Percentiles rank a stretch among this genome's conserved stretches.
These are phyloP conservation scores for Halophytophthora batemanensis DNA, from an alignment of 352 stramenopile species.

Conservation along the genomic window DNA sequence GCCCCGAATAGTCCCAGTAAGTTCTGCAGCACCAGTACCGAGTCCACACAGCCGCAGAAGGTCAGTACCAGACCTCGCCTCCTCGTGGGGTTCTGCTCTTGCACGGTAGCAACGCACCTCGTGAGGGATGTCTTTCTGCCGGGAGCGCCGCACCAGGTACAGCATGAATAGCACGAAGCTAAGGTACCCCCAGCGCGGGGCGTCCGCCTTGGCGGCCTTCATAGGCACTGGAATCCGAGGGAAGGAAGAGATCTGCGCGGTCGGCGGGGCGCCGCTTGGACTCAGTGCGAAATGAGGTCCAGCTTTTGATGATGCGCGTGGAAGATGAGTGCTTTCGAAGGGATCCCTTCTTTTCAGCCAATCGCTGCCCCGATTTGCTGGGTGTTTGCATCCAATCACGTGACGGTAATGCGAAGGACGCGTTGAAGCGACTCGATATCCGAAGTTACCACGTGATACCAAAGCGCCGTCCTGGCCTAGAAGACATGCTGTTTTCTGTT, in stretches of 20 bases:
- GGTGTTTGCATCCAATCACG: neutral
- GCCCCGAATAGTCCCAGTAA: constrained; percentile 56
- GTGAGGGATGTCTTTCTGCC: constrained; percentile 39
- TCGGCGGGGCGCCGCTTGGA: no score
- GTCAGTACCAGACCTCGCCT: neutral
- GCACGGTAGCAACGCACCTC: constrained; percentile 27
- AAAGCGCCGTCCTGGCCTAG: no score
- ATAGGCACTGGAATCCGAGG: constrained; percentile 5
- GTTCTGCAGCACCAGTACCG: constrained; percentile 19
- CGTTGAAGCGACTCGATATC: no score
- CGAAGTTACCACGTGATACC: no score
- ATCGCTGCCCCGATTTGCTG: neutral
- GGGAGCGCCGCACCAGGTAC: constrained; percentile 37
- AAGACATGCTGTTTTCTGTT: no score
- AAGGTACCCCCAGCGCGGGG: constrained; percentile 38
- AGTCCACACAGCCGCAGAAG: neutral
- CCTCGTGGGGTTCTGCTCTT: neutral
- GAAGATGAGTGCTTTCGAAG: neutral
- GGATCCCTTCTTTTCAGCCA: constrained; percentile 1
- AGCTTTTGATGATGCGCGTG: neutral
- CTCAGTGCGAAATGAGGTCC: neutral
- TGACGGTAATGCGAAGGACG: no score
- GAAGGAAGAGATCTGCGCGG: neutral
- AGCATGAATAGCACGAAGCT: constrained; percentile 35
- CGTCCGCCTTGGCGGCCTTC: constrained; percentile 30